Evolutionary conservation across 768 basidiomycete species (phyloP).

Genomic region (Gymnopilus dilepis): DNA sequence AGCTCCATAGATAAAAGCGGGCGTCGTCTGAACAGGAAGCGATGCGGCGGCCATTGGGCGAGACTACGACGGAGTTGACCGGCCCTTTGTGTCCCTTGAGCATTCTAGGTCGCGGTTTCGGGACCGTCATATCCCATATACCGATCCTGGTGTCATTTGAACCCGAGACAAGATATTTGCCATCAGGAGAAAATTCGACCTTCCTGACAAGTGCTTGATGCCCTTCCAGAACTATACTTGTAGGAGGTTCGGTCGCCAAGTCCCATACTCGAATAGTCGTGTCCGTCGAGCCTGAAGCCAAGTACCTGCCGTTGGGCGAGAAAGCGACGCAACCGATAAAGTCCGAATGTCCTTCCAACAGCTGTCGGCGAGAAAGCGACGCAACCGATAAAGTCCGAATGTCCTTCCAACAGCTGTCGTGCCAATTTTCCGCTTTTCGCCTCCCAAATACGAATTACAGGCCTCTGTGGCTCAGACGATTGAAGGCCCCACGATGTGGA

Average conservation of each 20-base stretch:
- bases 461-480: no score
- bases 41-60: not conserved
- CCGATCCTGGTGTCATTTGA: not conserved
- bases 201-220: not conserved
- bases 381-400: not conserved
- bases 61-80: not conserved
- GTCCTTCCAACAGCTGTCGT: not conserved
- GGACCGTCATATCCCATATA: not conserved
- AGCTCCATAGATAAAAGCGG: not conserved
- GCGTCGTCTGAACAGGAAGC: not conserved
- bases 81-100: not conserved
- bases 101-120: no score
- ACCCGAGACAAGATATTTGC: not conserved
- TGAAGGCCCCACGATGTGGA: no score
- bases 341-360: not conserved
- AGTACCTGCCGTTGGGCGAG: not conserved
- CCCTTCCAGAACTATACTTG: not conserved
- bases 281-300: not conserved
- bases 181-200: not conserved
- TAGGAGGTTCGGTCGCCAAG: not conserved
- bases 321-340: not conserved
- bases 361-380: not conserved
- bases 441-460: not conserved
- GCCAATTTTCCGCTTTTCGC: not conserved
- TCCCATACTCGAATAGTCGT: not conserved